A percentile compares a stretch with the other conserved stretches of the same genome.
Conservation (phyloP, 441 rosid species). For the Erodium chrysanthum region DNA sequence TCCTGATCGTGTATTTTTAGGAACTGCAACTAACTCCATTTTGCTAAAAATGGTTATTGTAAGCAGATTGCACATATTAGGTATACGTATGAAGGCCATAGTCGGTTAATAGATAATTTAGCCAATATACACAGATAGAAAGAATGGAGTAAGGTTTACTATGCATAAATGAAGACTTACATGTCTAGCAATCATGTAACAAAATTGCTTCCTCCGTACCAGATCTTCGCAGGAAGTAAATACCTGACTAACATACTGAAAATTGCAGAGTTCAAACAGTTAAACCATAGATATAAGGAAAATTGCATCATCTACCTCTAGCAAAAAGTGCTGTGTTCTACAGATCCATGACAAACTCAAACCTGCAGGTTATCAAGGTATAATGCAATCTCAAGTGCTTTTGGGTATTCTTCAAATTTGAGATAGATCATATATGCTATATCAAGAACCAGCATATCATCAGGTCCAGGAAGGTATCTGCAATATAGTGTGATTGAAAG, state of each 20-base stretch:
- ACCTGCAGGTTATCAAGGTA: slow-evolving; percentile 84
- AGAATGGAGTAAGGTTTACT: not conserved
- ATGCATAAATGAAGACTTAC: not conserved
- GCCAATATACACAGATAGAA: not conserved
- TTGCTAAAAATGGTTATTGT: too few relatives aligned
- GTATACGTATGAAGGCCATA: not conserved
- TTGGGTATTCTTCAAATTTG: slow-evolving; percentile 65
- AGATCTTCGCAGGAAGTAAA: slow-evolving; percentile 8
- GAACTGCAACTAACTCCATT: too few relatives aligned
- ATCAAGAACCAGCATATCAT: slow-evolving; percentile 68
- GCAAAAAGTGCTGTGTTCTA: slow-evolving; percentile 13
- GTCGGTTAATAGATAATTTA: not conserved
- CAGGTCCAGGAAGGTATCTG: slow-evolving; percentile 96
- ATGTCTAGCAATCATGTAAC: slow-evolving; percentile 8
- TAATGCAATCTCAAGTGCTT: slow-evolving; percentile 82
- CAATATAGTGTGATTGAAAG: slow-evolving; percentile 22
- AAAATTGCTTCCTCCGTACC: slow-evolving; percentile 1
- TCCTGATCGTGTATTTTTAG: too few relatives aligned
- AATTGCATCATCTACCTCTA: too few relatives aligned
- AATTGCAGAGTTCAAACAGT: not conserved
- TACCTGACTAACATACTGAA: not conserved
- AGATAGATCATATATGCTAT: slow-evolving; percentile 74
- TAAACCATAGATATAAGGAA: not conserved
- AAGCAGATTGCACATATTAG: too few relatives aligned
- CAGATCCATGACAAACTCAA: slow-evolving; percentile 17